These are phyloP conservation scores for Talaromyces thailandensis DNA, from an alignment of 495 filamentous ascomycete genomes.

Conservation along the genomic window DNA sequence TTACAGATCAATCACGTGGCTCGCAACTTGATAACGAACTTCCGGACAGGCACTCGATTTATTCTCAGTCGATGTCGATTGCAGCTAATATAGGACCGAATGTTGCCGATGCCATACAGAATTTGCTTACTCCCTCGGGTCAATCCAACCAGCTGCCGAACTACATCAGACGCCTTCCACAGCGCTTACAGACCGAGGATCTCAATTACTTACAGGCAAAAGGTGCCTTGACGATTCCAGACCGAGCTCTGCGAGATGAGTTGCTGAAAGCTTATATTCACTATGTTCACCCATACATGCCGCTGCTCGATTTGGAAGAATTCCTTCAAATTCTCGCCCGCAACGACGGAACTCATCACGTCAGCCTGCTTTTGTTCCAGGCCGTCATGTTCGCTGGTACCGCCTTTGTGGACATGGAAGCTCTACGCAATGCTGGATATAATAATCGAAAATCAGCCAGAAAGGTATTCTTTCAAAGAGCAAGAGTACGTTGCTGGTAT, in stretches of 20 bases:
- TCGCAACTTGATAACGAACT: not conserved
- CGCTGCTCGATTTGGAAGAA: slow-evolving; percentile 67
- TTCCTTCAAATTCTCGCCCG: slow-evolving; percentile 58
- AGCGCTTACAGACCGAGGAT: slow-evolving; percentile 62
- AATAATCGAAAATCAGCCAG: slow-evolving; percentile 61
- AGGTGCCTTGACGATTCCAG: slow-evolving; percentile 64
- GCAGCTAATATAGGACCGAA: slow-evolving; percentile 2
- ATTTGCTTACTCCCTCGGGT: slow-evolving; percentile 27
- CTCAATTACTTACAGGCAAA: slow-evolving; percentile 65
- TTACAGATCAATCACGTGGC: slow-evolving; percentile 3
- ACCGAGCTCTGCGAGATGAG: slow-evolving; percentile 57
- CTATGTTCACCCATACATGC: slow-evolving; percentile 85
- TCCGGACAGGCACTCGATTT: not conserved
- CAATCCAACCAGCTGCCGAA: slow-evolving; percentile 41
- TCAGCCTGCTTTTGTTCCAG: slow-evolving; percentile 73
- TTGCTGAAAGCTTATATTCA: slow-evolving; percentile 68
- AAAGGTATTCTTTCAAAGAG: slow-evolving; percentile 70
- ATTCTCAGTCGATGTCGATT: slow-evolving; percentile 2
- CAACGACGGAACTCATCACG: slow-evolving; percentile 55
- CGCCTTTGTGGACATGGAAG: slow-evolving; percentile 65
- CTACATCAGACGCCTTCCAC: slow-evolving; percentile 66
- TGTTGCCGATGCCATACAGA: slow-evolving; percentile 19
- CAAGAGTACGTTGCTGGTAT: slow-evolving; percentile 44
- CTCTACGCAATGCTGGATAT: slow-evolving; percentile 62
- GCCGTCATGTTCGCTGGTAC: slow-evolving; percentile 75